These are phyloP conservation scores for Vigna mungo DNA, from an alignment of 306 rosid genomes.

Conservation along the genomic window DNA sequence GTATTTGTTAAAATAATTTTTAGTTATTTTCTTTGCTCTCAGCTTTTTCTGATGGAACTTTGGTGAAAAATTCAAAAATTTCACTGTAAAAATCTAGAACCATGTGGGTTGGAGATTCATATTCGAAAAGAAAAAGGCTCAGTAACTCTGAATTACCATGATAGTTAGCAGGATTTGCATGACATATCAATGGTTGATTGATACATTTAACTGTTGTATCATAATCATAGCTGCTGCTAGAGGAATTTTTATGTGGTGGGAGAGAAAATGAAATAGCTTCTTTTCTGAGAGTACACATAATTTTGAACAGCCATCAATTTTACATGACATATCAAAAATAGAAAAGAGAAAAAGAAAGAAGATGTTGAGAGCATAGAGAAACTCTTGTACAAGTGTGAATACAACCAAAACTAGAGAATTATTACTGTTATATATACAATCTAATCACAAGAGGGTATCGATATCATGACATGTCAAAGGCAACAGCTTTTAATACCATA, in stretches of 20 bases:
- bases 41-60: background rate
- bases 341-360: slow-evolving; percentile 18
- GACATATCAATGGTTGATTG: slow-evolving; percentile 57
- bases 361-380: background rate
- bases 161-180: slow-evolving; percentile 52
- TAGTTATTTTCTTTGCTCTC: background rate
- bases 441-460: slow-evolving; percentile 45
- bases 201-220: slow-evolving; percentile 59
- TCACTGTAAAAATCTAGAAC: slow-evolving; percentile 38
- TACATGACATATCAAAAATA: slow-evolving; percentile 43
- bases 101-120: slow-evolving; percentile 41
- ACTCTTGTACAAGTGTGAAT: slow-evolving; percentile 37
- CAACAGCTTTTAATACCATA: slow-evolving; percentile 44
- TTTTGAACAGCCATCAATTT: slow-evolving; percentile 39
- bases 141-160: slow-evolving; percentile 45
- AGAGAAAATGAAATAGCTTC: background rate
- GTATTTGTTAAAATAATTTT: slow-evolving; percentile 19
- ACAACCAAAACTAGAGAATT: slow-evolving; percentile 53
- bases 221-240: slow-evolving; percentile 40
- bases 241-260: slow-evolving; percentile 8
- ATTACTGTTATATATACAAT: slow-evolving; percentile 43
- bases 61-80: background rate
- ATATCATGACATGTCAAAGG: slow-evolving; percentile 40
- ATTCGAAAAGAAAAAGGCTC: slow-evolving; percentile 39
- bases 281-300: background rate